A percentile compares a stretch with the other conserved stretches of the same genome.
These are phyloP conservation scores for Inga leiocalycina DNA, from an alignment of 306 rosid species.

Conservation along the genomic window DNA sequence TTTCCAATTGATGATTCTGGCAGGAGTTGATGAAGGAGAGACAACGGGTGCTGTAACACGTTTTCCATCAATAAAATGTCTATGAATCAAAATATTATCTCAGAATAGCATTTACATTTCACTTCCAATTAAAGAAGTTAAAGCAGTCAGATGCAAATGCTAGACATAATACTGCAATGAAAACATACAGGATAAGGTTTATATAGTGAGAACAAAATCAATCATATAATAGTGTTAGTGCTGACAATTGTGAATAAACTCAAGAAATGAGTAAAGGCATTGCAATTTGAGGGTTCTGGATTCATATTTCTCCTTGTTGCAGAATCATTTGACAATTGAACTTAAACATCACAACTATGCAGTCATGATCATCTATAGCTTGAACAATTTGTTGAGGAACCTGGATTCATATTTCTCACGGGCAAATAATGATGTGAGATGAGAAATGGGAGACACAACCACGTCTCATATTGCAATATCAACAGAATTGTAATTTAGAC, in stretches of 20 bases:
- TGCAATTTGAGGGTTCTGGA: neutral
- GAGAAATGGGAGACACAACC: neutral
- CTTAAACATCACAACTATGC: neutral
- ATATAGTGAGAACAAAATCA: slow-evolving; percentile 4
- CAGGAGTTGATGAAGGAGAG: slow-evolving; percentile 62
- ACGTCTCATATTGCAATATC: slow-evolving; percentile 21
- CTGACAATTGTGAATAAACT: slow-evolving; percentile 5
- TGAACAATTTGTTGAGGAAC: slow-evolving; percentile 5
- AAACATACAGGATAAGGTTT: neutral
- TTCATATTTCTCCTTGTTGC: neutral
- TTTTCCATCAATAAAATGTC: slow-evolving; percentile 23
- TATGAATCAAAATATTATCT: slow-evolving; percentile 23
- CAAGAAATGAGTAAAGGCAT: neutral
- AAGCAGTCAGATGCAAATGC: neutral
- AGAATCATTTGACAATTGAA: neutral
- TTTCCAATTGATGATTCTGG: slow-evolving; percentile 42
- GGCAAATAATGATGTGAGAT: slow-evolving; percentile 13
- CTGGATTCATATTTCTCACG: slow-evolving; percentile 1
- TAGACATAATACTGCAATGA: slow-evolving; percentile 5
- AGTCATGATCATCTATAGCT: slow-evolving; percentile 1
- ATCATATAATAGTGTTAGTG: neutral
- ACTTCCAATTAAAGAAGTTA: slow-evolving; percentile 5
- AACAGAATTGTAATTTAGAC: slow-evolving; percentile 15
- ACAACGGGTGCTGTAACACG: slow-evolving; percentile 61
- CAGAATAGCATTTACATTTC: slow-evolving; percentile 9